phyloP scores from a whole-genome alignment of 768 basidiomycete genomes.

The Glaciozyma antarctica region DNA sequence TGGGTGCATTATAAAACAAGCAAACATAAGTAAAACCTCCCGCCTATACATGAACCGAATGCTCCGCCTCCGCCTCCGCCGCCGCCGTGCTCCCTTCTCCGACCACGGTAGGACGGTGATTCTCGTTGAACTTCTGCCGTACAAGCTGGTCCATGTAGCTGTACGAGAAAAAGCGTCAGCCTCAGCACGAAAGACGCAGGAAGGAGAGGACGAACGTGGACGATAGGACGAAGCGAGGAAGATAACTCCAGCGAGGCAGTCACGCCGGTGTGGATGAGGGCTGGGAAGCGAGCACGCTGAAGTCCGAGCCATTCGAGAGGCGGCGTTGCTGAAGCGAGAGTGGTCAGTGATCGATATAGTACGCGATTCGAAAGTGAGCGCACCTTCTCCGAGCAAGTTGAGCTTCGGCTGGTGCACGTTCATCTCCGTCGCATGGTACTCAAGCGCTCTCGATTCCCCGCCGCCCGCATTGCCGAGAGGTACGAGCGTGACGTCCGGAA shows the following conservation, averaged over 20 bases:
- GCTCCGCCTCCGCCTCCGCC: too few species aligned
- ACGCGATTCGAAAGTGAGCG: background rate
- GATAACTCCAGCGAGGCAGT: constrained; percentile 52
- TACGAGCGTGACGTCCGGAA: background rate
- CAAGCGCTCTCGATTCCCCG: constrained; percentile 1
- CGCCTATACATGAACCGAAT: too few species aligned
- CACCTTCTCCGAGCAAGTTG: constrained; percentile 24
- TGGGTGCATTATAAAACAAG: too few species aligned
- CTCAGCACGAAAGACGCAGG: background rate
- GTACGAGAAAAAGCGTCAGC: background rate
- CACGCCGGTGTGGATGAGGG: constrained; percentile 6
- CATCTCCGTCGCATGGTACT: constrained; percentile 25
- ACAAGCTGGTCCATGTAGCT: background rate
- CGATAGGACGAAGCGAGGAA: background rate
- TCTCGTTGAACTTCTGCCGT: background rate
- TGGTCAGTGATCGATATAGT: too few species aligned
- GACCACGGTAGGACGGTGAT: background rate
- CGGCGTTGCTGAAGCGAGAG: constrained; percentile 1
- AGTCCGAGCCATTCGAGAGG: constrained; percentile 12
- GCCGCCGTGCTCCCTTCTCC: too few species aligned
- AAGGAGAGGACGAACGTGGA: background rate
- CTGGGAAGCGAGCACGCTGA: constrained; percentile 10
- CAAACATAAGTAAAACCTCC: too few species aligned
- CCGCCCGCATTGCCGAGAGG: background rate
- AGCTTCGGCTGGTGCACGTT: constrained; percentile 21